These are phyloP conservation scores for Flaveria floridana DNA, from an alignment of 140 eudicot genomes.

Conservation along the genomic window DNA sequence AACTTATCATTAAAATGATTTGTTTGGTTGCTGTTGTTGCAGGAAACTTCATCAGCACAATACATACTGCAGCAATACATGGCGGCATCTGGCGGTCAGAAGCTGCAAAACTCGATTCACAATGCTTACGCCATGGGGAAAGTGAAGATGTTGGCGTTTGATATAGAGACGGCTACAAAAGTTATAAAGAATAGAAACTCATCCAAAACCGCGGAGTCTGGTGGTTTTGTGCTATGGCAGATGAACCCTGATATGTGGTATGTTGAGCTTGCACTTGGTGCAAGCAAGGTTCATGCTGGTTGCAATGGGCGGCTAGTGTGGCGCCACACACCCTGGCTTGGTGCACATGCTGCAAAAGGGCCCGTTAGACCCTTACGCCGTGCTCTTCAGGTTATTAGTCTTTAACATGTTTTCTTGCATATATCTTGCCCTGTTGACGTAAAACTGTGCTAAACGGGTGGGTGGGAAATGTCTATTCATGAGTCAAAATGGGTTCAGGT, in stretches of 20 bases:
- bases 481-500: neutral
- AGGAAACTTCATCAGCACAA: slow-evolving; percentile 98
- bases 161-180: slow-evolving; percentile 82
- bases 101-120: slow-evolving; percentile 65
- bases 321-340: slow-evolving; percentile 98
- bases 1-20: neutral
- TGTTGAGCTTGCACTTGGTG: slow-evolving; percentile 91
- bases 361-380: slow-evolving; percentile 96
- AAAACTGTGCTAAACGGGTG: neutral
- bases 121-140: slow-evolving; percentile 95
- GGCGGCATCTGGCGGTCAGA: slow-evolving; percentile 94
- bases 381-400: slow-evolving; percentile 75
- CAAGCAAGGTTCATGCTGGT: slow-evolving; percentile 91
- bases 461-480: neutral
- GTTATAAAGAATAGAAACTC: slow-evolving; percentile 73
- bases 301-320: slow-evolving; percentile 91
- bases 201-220: slow-evolving; percentile 77
- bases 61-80: slow-evolving; percentile 91
- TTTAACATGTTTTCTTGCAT: slow-evolving; percentile 6
- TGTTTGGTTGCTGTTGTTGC: slow-evolving; percentile 31
- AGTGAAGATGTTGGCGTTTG: slow-evolving; percentile 84
- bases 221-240: slow-evolving; percentile 96
- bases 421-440: neutral
- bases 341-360: slow-evolving; percentile 97
- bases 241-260: slow-evolving; percentile 99